Evolutionary conservation across 495 filamentous ascomycete species (phyloP), one percentile per base, ranked within the genome.

Genomic region (Penicillium steckii): DNA sequence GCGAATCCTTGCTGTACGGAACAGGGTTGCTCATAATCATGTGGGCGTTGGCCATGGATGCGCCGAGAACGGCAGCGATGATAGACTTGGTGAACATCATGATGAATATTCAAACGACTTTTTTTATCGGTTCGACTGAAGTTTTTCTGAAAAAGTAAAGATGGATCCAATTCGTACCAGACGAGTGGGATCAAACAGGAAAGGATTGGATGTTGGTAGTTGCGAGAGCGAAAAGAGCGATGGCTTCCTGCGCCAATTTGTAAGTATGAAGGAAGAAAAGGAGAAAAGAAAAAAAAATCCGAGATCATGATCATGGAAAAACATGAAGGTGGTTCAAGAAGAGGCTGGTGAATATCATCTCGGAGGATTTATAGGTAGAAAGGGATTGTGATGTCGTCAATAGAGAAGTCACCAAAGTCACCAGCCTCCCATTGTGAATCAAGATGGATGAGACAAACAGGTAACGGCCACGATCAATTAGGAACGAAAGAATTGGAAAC

Each of bases 21-120:
- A 78, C 72, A 0, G 93, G 92, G 8, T 57, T 72, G 38, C 58
- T 70, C 82, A 96, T 85, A 23, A 79, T 71, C 76, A 95, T 85
- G 65, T 97, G 93, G 54, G 73, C 77, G 15, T 74, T 52, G 47
- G 68, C 64, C 23, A 77, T 63, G 13, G 84, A 65, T 44, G 79
- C 67, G 35, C 78, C 77, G 45, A 88, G 53, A 23, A 76, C 46
- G 48, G 71, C 61, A 46, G 70, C 59, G 55, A 75, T 60, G 40
- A 77, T 7, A 18, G 61, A 56, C 44, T 70, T 72, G 63, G 48
- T 57, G 50, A 70, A 63, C 76, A 77, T 80, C 77, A 77, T 80
- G 43, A 56, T 79, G 69, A 41, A 56, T 53, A 52, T 45, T 53
- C 48, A 44, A 45, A 55, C 37, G 40, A 23, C 54, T 60, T 57